A percentile compares a stretch with the other conserved stretches of the same genome.
Conservation (phyloP, 768 basidiomycete species). For the Artomyces pyxidatus region DNA sequence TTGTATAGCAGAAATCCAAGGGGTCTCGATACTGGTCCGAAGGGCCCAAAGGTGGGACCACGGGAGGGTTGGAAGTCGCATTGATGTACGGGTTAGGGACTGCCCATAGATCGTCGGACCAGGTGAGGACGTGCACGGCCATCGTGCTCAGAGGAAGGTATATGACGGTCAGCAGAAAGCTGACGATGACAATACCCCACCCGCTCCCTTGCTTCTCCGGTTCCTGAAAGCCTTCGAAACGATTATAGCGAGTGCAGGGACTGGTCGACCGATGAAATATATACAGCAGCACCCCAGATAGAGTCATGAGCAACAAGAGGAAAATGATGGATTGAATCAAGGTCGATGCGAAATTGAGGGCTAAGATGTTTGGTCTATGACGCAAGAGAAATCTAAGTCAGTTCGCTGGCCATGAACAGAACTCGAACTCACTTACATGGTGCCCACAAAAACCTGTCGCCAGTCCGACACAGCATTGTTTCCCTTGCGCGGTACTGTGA, state of each 20-base stretch:
- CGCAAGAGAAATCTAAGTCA: slow-evolving; percentile 1
- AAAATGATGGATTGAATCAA: slow-evolving; percentile 52
- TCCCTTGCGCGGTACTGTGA: slow-evolving; percentile 32
- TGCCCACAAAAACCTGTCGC: slow-evolving; percentile 55
- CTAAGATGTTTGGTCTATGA: slow-evolving; percentile 60
- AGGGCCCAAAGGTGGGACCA: slow-evolving; percentile 46
- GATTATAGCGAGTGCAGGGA: slow-evolving; percentile 39
- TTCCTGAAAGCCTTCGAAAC: slow-evolving; percentile 48
- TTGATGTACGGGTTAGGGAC: slow-evolving; percentile 63
- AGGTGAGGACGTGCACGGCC: slow-evolving; percentile 67
- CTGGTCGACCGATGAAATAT: slow-evolving; percentile 46
- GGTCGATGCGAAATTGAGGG: slow-evolving; percentile 62
- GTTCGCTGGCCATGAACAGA: neutral
- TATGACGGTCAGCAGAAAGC: slow-evolving; percentile 57
- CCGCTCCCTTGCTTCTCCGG: slow-evolving; percentile 31
- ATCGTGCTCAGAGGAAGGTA: slow-evolving; percentile 76
- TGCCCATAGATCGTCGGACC: slow-evolving; percentile 72
- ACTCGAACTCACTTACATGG: slow-evolving; percentile 42
- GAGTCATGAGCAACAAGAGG: slow-evolving; percentile 47
- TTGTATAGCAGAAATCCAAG: slow-evolving; percentile 72
- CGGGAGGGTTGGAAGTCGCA: slow-evolving; percentile 42
- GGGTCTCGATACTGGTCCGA: slow-evolving; percentile 48
- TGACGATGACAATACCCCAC: slow-evolving; percentile 51
- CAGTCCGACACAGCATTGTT: slow-evolving; percentile 36
- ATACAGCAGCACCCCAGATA: slow-evolving; percentile 47